Base-by-base conservation (phyloP, 257 asterid species). In the Scutellaria galericulata region DNA sequence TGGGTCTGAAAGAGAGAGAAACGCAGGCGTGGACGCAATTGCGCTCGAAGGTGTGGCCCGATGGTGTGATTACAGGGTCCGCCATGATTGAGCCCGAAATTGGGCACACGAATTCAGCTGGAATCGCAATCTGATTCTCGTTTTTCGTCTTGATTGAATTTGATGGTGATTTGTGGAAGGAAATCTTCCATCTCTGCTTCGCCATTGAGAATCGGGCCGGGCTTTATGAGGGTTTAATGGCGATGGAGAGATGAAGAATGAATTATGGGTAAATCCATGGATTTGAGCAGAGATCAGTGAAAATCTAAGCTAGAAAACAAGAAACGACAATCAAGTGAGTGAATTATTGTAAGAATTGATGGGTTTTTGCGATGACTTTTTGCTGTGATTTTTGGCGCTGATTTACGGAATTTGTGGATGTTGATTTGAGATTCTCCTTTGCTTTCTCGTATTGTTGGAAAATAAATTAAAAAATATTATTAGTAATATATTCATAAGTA, bases 11-110 rank as follows among this genome's bases (percentile, higher is more conserved):
- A 8, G 84, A 74, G 6, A 92, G 92, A 9, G 93, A 84, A 20
- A 76, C 62, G 83, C 99, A 91, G 57, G 97, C 99, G 14, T 64
- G 78, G 11, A 87, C 85, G 76, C 89, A 88, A 72, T 78, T 86
- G 11, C 97, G 95, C 58, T 94, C 99, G 81, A 94, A 94, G 9
- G 97, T 84, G 82, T 91, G 97, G 57, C 97, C 97, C 31, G 97
- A 89, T 14, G 97, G 74, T 13, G 87, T 88, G 6, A 94, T 85
- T 3, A 94, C 97, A 3, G 99, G 99, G 79, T 94, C 99, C 71
- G 92, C 91, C 99, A 94, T 94, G n/a, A 89, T 70, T 12, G 86
- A 71, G 41, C 85, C 86, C 0, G 99, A 89, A 7, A 94, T 42
- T 1, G 99, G 96, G 73, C 99, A 94, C 0, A 86, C 1, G 56